phyloP scores from a whole-genome alignment of 305 asterid genomes.

The Euphrasia arctica region DNA sequence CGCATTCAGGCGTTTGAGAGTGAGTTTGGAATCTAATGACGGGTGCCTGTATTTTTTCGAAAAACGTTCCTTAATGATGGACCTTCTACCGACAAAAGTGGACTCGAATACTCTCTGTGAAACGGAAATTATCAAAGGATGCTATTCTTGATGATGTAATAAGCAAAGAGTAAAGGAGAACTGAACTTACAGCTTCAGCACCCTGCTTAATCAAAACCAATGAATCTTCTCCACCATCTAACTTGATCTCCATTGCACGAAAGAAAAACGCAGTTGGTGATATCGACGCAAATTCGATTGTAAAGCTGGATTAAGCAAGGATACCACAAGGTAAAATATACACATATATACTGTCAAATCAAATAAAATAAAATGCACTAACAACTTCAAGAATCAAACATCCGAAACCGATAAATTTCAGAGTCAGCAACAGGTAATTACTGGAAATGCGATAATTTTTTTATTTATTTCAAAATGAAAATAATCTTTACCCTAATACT shows the following conservation, averaged over 20 bases:
- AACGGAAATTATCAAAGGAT: neutral
- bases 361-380: too few relatives aligned
- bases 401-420: too few relatives aligned
- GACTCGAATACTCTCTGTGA: slow-evolving; percentile 80
- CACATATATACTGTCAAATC: too few relatives aligned
- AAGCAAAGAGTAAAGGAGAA: neutral
- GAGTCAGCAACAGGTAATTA: too few relatives aligned
- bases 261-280: neutral
- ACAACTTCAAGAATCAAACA: too few relatives aligned
- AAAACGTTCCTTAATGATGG: slow-evolving; percentile 80
- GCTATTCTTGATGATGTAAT: neutral
- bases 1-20: slow-evolving; percentile 83
- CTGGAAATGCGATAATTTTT: too few relatives aligned
- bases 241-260: slow-evolving; percentile 42
- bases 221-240: slow-evolving; percentile 44
- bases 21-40: slow-evolving; percentile 71
- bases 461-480: too few relatives aligned
- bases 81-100: slow-evolving; percentile 68
- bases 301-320: slow-evolving; percentile 20
- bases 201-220: slow-evolving; percentile 83
- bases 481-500: too few relatives aligned
- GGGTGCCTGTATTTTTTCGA: slow-evolving; percentile 95
- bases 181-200: slow-evolving; percentile 84
- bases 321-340: neutral
- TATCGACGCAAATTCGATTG: neutral